Base-by-base conservation (phyloP, 495 filamentous ascomycete genomes). In the Lophiotrema nucula region DNA sequence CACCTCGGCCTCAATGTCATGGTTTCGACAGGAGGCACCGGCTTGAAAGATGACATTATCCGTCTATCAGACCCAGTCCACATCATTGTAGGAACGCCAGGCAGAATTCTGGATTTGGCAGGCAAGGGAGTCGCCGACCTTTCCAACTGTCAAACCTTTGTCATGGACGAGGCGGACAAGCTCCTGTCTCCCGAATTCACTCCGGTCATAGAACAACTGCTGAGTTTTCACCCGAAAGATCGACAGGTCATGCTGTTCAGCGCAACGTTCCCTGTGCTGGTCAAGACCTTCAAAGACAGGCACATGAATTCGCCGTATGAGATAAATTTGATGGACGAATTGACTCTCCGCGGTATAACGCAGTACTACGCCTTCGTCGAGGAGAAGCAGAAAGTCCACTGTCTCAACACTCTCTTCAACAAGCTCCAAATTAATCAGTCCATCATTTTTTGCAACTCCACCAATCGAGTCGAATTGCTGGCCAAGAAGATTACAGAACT, bases 371-470 rank as follows among this genome's bases (percentile, higher is more conserved):
- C 93, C 16, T 99, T 96, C 61, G 93, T 99, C 46, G 93, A 97
- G 72, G 93, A 99, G 76, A 97, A 96, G 76, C 90, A 96, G 71
- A 99, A 99, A 74, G 95, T 99, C 8, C 95, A 97, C 75, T 99
- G 93, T 71, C 77, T 99, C 35, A 99, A 99, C 75, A 99, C 93
- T 1, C 84, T 99, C 37, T 99, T 99, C 79, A 95, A 89, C 49
- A 96, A 96, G 75, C 84, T 99, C 12, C 93, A 97, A 73, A 99
- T 99, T 75, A 99, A 99, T 72, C 93, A 99, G 77, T 97, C 95
- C 46, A 99, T 99, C 76, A 99, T 99, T 67, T 99, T 99, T 77
- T 99, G 93, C 79, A 99, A 99, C 71, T 97, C 95, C 37, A 97
- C 93, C 37, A 97, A 96, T 69, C 90, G 93, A 41, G 93, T 99